Evolutionary conservation across 805 yeast genomes (phyloP).

Genomic region (Monosporozyma aquatica): DNA sequence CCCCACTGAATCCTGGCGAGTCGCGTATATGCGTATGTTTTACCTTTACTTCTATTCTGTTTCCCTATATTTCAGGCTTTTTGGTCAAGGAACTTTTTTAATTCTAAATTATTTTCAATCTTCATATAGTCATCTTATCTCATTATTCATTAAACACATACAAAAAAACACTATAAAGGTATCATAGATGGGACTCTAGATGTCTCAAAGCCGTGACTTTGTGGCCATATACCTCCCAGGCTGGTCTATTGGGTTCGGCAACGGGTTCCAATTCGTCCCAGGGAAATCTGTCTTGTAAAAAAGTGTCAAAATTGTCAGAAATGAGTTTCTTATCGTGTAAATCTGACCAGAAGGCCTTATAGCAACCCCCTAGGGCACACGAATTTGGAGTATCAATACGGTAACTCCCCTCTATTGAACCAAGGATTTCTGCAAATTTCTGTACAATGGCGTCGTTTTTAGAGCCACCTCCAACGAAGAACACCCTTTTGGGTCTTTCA

Average conservation of each 20-base stretch:
- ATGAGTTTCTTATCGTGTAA: slow-evolving; percentile 25
- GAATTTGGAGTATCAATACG: slow-evolving; percentile 76
- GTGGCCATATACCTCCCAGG: slow-evolving; percentile 24
- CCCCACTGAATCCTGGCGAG: background rate
- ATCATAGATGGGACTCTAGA: slow-evolving; percentile 17
- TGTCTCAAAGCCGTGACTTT: slow-evolving; percentile 29
- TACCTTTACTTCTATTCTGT: background rate
- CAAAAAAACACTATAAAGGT: too few relatives aligned
- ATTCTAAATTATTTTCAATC: background rate
- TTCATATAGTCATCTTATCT: background rate
- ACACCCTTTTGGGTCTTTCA: slow-evolving; percentile 56
- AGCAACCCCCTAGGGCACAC: slow-evolving; percentile 89
- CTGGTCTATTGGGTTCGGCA: slow-evolving; percentile 15
- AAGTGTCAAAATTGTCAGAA: slow-evolving; percentile 32
- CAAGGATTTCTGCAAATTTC: slow-evolving; percentile 63
- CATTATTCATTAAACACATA: too few relatives aligned
- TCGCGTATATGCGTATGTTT: background rate
- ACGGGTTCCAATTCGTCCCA: slow-evolving; percentile 33
- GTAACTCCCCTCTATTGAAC: slow-evolving; percentile 50
- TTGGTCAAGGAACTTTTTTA: background rate
- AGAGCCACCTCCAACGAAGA: slow-evolving; percentile 84
- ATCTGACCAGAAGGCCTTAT: slow-evolving; percentile 69
- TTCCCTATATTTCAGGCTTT: background rate
- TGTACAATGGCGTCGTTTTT: slow-evolving; percentile 58
- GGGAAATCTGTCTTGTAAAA: slow-evolving; percentile 40